Evolutionary conservation across 139 green algal species (phyloP), one percentile per base, ranked within the genome.

Genomic region (Coelastrella sp.): DNA sequence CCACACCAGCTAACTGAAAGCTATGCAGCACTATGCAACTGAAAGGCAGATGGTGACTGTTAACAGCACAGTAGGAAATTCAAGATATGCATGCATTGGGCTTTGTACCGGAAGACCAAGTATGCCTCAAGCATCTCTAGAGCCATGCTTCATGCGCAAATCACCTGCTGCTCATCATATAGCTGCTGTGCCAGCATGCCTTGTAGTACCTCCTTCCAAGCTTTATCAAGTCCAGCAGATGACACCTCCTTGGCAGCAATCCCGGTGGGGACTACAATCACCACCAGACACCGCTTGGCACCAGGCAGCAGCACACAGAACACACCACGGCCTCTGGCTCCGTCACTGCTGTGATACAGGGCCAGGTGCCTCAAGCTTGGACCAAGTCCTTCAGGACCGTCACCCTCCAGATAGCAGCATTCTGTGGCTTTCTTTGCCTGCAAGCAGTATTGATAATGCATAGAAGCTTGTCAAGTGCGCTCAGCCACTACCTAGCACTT

Each of bases 281-380:
- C 85, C 50, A 97, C 38, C 57, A 94, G 45, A 1, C 72, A 89
- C 38, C 85, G 87, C 7, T 73, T 59, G 4, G 89, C 72, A 0
- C 87, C 79, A 9, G 92, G 90, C 35, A 95, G 53, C 51, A 94
- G 85, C 74, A 98, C 71, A 15, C 67, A 87, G 60, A 88, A 94
- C 32, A 97, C 64, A 19, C 68, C 91, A 1, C 91, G 87, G 13
- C 85, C 87, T 15, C 83, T 78, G 23, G 34, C 30, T 66, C 78
- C 7, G 69, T 95, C 93, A 0, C 59, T 69, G 7, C 88, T 91
- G n/a, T 90, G 79, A 80, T 95, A 96, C 32, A 98, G 88, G 27
- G 76, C 77, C 37, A 96, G 62, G 88, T 96, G 92, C 6, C 89
- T 80, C 23, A 98, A 86, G 45, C 38, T 6, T 19, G 81, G 72